phyloP scores from a whole-genome alignment of 2,329 filamentous ascomycete genomes.

The Chaetomium sp. region DNA sequence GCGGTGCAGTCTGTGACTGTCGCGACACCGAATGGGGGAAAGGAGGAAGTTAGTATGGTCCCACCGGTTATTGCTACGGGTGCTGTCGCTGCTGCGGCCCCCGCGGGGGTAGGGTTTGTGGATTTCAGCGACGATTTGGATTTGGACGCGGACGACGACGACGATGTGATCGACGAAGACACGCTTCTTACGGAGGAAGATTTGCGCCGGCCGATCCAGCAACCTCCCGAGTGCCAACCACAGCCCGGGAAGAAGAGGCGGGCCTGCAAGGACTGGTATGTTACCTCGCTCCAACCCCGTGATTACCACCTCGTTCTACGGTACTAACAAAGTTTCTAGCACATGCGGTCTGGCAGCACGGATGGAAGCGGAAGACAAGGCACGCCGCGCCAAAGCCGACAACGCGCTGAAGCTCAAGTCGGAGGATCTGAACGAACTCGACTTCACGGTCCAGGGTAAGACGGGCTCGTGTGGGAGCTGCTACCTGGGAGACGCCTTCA shows the following conservation, averaged over 20 bases:
- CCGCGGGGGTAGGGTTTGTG: slow-evolving; percentile 57
- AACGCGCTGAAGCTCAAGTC: slow-evolving; percentile 60
- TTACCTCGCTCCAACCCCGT: background rate
- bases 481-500: slow-evolving; percentile 83
- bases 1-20: background rate
- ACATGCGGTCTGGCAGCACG: slow-evolving; percentile 86
- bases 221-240: slow-evolving; percentile 80
- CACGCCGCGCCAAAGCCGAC: slow-evolving; percentile 30
- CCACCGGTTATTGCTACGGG: background rate
- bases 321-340: slow-evolving; percentile 20
- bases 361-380: slow-evolving; percentile 72
- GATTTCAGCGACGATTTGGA: slow-evolving; percentile 60
- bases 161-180: slow-evolving; percentile 87
- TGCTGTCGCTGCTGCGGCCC: slow-evolving; percentile 22
- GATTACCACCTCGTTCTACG: background rate
- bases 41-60: slow-evolving; percentile 13
- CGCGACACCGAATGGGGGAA: background rate
- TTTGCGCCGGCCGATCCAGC: slow-evolving; percentile 65
- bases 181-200: slow-evolving; percentile 81
- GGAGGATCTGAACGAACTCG: slow-evolving; percentile 79
- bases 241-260: slow-evolving; percentile 82
- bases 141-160: slow-evolving; percentile 50
- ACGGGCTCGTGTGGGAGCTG: slow-evolving; percentile 93
- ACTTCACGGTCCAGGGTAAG: slow-evolving; percentile 97
- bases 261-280: slow-evolving; percentile 85